These are phyloP conservation scores for Omphalotus olearius DNA, from an alignment of 1,284 basidiomycete species.

Conservation along the genomic window DNA sequence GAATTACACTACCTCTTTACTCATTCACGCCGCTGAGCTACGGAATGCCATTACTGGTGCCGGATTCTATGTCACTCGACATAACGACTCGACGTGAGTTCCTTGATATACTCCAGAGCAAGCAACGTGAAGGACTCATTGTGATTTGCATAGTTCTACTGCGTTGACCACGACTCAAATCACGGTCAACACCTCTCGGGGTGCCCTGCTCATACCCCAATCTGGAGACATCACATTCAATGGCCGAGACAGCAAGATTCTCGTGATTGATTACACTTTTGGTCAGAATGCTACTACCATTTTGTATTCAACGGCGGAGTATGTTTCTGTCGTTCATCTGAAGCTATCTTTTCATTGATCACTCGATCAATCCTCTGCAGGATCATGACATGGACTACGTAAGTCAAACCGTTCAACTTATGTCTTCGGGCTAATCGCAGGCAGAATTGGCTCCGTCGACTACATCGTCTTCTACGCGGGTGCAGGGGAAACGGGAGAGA, in stretches of 20 bases:
- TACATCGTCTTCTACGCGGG: slow-evolving; percentile 43
- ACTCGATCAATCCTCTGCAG: slow-evolving; percentile 20
- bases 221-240: slow-evolving; percentile 36
- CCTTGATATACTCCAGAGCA: background rate
- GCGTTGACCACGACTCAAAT: slow-evolving; percentile 34
- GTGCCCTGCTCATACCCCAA: slow-evolving; percentile 34
- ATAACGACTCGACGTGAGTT: slow-evolving; percentile 38
- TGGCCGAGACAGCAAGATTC: slow-evolving; percentile 45
- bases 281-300: slow-evolving; percentile 31
- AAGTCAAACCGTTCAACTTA: slow-evolving; percentile 17
- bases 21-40: slow-evolving; percentile 45
- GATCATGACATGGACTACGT: slow-evolving; percentile 45
- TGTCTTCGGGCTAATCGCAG: background rate
- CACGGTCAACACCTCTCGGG: slow-evolving; percentile 37
- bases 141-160: slow-evolving; percentile 29
- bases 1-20: slow-evolving; percentile 37
- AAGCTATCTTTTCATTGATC: background rate
- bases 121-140: too few relatives aligned
- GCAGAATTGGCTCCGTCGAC: slow-evolving; percentile 35
- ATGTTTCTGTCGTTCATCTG: slow-evolving; percentile 14
- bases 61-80: slow-evolving; percentile 50
- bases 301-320: slow-evolving; percentile 47
- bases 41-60: slow-evolving; percentile 41
- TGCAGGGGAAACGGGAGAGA: slow-evolving; percentile 39
- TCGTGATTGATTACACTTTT: slow-evolving; percentile 46